Evolutionary conservation across 140 eudicot species (phyloP).

Genomic region (Senecio squalidus): DNA sequence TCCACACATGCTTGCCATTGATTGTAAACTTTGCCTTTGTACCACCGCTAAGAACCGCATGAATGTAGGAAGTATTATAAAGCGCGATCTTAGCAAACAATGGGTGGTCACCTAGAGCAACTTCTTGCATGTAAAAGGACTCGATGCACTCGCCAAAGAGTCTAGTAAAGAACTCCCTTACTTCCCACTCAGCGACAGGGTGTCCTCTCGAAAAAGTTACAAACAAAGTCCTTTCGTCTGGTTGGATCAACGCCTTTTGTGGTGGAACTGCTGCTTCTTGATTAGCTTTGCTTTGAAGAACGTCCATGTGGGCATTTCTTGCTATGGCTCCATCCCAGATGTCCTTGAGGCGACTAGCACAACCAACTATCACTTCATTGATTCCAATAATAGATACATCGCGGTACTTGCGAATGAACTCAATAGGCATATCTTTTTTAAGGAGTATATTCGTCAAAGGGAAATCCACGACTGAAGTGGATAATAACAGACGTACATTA

Average conservation of each 20-base stretch:
- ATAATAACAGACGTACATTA: neutral
- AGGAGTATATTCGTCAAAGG: slow-evolving; percentile 35
- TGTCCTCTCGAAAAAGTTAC: slow-evolving; percentile 67
- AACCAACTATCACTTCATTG: slow-evolving; percentile 24
- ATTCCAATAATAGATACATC: slow-evolving; percentile 16
- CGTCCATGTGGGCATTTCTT: slow-evolving; percentile 16
- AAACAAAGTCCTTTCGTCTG: slow-evolving; percentile 52
- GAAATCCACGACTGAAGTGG: slow-evolving; percentile 17
- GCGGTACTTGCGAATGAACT: slow-evolving; percentile 24
- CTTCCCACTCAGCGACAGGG: slow-evolving; percentile 51
- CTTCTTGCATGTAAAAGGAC: slow-evolving; percentile 50
- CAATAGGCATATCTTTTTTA: slow-evolving; percentile 31
- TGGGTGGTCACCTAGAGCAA: slow-evolving; percentile 33
- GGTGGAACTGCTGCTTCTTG: neutral
- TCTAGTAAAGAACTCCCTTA: slow-evolving; percentile 33
- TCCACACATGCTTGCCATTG: slow-evolving; percentile 73
- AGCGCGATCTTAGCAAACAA: slow-evolving; percentile 59
- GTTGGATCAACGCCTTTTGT: slow-evolving; percentile 1
- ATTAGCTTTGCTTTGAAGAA: slow-evolving; percentile 6
- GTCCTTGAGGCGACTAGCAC: slow-evolving; percentile 36
- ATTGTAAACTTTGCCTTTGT: slow-evolving; percentile 53
- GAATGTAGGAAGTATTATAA: slow-evolving; percentile 7
- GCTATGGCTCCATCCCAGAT: slow-evolving; percentile 36
- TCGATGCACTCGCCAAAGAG: slow-evolving; percentile 52
- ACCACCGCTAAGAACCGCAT: slow-evolving; percentile 31